Base-by-base conservation (phyloP, 768 basidiomycete species). In the Mycena leptocephala region DNA sequence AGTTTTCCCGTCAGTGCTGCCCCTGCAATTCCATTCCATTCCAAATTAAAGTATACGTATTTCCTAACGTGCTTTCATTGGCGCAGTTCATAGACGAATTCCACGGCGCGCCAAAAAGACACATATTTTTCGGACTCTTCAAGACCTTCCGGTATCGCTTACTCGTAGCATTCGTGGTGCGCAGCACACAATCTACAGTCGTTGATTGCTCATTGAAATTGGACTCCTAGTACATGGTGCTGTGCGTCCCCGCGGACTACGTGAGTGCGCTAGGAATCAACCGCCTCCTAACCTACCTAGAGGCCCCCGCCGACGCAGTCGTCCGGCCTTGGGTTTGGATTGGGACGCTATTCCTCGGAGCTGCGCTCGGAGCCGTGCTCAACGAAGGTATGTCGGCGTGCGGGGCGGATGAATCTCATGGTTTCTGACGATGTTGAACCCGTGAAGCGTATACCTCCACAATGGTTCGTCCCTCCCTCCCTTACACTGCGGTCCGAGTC, bases 301-400 rank as follows among this genome's bases (percentile, higher is more conserved):
- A 48, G 41, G 16, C 35, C 13, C 63, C 39, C 3, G 80, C 87
- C 68, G 86, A 82, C 28, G 88, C 92, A 0, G 78, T 83, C 5
- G 81, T 93, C 41, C 88, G 88, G 41, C 94, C 94, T 1, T 94
- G 93, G 90, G 89, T 95, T 16, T 95, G 94, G 93, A 89, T 95
- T 18, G 35, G 83, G 0, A 85, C 84, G 80, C 83, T 92, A 10
- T 88, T 92, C 76, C 66, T 89, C 16, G 91, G 90, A 11, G 89
- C 91, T 22, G 63, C 30, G 88, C 90, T 20, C 89, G 89, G 4
- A 78, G 84, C 8, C 3, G 2, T 65, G 8, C 3, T 43, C 5
- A 65, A 46, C 20, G 43, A 46, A 20, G 43, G 43, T 46, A 20
- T 20, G 43, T 46, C 16, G 16, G 43, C 16, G 41, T 18, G 10